A percentile compares a stretch with the other conserved stretches of the same genome.
These are phyloP conservation scores for Petasospora rhodanensis DNA, from an alignment of 1,139 yeast species.

Conservation along the genomic window DNA sequence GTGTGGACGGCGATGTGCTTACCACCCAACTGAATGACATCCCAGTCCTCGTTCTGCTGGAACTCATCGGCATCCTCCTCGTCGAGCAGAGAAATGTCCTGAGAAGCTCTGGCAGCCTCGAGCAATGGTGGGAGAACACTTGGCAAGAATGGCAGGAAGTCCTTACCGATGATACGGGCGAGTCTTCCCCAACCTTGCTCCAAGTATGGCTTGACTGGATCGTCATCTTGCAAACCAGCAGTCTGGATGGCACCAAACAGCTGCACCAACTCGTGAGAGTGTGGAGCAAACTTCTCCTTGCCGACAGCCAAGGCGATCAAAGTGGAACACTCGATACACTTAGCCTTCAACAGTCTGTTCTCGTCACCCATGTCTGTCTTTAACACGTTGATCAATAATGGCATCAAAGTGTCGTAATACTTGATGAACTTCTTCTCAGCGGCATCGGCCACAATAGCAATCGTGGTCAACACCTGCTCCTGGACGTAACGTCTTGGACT, in stretches of 20 bases:
- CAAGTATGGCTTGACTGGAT: slow-evolving; percentile 80
- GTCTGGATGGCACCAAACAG: slow-evolving; percentile 73
- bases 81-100: slow-evolving; percentile 82
- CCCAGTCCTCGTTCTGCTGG: slow-evolving; percentile 91
- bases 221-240: slow-evolving; percentile 53
- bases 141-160: slow-evolving; percentile 81
- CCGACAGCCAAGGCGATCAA: slow-evolving; percentile 97
- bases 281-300: slow-evolving; percentile 77
- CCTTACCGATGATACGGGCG: slow-evolving; percentile 80
- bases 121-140: slow-evolving; percentile 87
- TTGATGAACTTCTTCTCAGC: slow-evolving; percentile 85
- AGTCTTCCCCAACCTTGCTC: slow-evolving; percentile 97
- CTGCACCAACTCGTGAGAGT: slow-evolving; percentile 69
- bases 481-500: slow-evolving; percentile 91
- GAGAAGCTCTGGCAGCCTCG: slow-evolving; percentile 81
- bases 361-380: slow-evolving; percentile 76
- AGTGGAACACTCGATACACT: slow-evolving; percentile 93
- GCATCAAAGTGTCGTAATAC: slow-evolving; percentile 94
- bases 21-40: slow-evolving; percentile 85
- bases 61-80: slow-evolving; percentile 84
- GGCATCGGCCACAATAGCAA: slow-evolving; percentile 98
- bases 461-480: slow-evolving; percentile 94
- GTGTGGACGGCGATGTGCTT: slow-evolving; percentile 94
- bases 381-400: slow-evolving; percentile 75
- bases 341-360: slow-evolving; percentile 78